Conservation (phyloP, 2,329 filamentous ascomycete species). For the Penicillium sumatraense region DNA sequence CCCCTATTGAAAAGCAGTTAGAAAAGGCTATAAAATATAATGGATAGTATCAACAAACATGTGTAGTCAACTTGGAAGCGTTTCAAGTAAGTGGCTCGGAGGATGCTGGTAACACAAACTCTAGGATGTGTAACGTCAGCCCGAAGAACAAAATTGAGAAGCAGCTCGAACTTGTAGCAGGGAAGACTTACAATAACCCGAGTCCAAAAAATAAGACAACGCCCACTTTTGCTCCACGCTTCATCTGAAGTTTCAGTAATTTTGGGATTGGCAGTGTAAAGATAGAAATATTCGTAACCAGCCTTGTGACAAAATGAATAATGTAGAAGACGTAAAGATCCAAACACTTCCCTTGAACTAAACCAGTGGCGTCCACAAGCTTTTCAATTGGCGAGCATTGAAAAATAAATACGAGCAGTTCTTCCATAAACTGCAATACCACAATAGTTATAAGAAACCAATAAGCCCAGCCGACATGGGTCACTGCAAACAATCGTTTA, state of each 20-base stretch:
- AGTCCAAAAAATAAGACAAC: conserved; percentile 19
- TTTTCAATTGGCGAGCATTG: conserved; percentile 21
- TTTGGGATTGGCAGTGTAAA: conserved; percentile 19
- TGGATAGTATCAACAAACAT: not conserved
- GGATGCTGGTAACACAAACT: conserved; percentile 19
- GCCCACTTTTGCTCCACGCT: conserved; percentile 9
- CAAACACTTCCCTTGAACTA: conserved; percentile 14
- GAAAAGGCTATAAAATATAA: not conserved
- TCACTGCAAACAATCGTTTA: conserved; percentile 17
- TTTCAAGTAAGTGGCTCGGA: conserved; percentile 18
- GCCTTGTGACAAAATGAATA: conserved; percentile 15
- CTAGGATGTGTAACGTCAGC: not conserved
- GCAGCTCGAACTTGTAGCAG: not conserved
- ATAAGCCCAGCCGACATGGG: conserved; percentile 9
- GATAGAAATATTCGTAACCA: conserved; percentile 17
- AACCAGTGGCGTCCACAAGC: conserved; percentile 8
- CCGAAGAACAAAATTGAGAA: not conserved
- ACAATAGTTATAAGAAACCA: conserved; percentile 34
- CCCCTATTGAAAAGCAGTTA: conserved; percentile 8
- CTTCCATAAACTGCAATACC: conserved; percentile 68
- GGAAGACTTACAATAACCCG: conserved; percentile 12
- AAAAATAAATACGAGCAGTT: conserved; percentile 68
- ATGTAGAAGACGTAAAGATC: conserved; percentile 17
- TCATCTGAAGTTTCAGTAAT: conserved; percentile 16
- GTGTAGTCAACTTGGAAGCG: conserved; percentile 7